A percentile compares a stretch with the other conserved stretches of the same genome.
Conservation (phyloP, 306 rosid species). For the Cajanus cajan region DNA sequence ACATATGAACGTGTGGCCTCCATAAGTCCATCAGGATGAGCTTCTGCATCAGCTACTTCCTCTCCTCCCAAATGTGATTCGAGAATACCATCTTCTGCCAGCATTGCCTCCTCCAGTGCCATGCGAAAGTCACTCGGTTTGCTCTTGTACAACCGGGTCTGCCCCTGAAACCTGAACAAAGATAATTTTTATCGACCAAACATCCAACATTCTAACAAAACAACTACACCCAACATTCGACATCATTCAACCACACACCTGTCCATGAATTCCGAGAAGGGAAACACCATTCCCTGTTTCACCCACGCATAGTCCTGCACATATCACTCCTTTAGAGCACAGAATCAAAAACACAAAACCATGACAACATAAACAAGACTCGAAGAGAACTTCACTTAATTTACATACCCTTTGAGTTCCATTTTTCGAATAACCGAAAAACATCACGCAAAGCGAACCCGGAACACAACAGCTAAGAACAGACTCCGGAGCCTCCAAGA, state of each 20-base stretch:
- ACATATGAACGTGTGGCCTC: conserved; percentile 47
- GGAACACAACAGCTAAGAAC: conserved; percentile 73
- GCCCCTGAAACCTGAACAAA: conserved; percentile 78
- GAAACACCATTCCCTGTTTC: conserved; percentile 90
- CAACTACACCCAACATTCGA: background rate
- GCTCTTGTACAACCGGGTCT: conserved; percentile 87
- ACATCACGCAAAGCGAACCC: conserved; percentile 83
- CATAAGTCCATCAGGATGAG: conserved; percentile 31
- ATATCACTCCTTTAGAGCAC: conserved; percentile 18
- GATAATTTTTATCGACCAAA: background rate
- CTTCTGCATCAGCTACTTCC: conserved; percentile 40
- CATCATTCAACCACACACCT: conserved; percentile 53
- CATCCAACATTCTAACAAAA: conserved; percentile 11
- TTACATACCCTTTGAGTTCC: conserved; percentile 73
- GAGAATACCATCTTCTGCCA: conserved; percentile 68
- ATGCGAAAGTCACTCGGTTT: conserved; percentile 78
- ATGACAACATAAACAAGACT: background rate
- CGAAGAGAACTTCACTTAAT: background rate
- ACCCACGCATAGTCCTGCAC: conserved; percentile 97
- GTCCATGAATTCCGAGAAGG: conserved; percentile 69
- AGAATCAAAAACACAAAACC: background rate
- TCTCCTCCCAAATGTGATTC: conserved; percentile 46
- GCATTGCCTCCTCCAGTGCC: conserved; percentile 95
- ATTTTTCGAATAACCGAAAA: conserved; percentile 84
- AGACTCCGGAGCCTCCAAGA: conserved; percentile 76